Evolutionary conservation across 805 yeast genomes (phyloP).

Genomic region (Candida broadrunensis): DNA sequence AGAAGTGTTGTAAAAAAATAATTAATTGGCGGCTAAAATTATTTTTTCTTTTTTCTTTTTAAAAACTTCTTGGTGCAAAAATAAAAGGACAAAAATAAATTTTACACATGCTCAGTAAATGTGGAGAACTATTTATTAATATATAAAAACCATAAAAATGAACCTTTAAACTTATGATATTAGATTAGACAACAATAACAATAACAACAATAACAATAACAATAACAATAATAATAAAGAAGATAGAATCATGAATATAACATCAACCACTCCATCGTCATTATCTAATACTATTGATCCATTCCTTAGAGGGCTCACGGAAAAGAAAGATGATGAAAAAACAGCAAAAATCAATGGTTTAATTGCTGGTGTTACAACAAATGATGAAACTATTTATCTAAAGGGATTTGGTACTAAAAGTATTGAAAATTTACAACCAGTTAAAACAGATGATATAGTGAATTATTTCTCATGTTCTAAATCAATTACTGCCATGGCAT

Average conservation of each 20-base stretch:
- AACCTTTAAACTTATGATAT: too few species aligned
- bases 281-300: background rate
- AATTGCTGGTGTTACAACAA: slow-evolving; percentile 27
- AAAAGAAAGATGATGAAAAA: slow-evolving; percentile 3
- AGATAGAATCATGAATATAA: too few species aligned
- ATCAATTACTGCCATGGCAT: slow-evolving; percentile 32
- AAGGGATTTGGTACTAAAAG: slow-evolving; percentile 19
- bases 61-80: too few species aligned
- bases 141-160: too few species aligned
- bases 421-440: slow-evolving; percentile 12
- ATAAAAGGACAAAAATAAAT: too few species aligned
- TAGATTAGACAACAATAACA: too few species aligned
- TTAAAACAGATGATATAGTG: slow-evolving; percentile 15
- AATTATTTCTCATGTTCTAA: slow-evolving; percentile 29
- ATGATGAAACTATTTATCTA: slow-evolving; percentile 18
- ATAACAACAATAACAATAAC: too few species aligned
- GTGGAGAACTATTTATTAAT: too few species aligned
- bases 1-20: background rate
- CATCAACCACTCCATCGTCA: background rate
- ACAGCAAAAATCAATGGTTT: slow-evolving; percentile 18
- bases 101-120: too few species aligned
- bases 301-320: background rate
- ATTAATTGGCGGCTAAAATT: background rate
- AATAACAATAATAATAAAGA: too few species aligned
- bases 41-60: background rate